Percentiles rank a stretch among this genome's conserved stretches.
Evolutionary conservation across 2,329 filamentous ascomycete species (phyloP).

Genomic region (Alternaria postmessia): DNA sequence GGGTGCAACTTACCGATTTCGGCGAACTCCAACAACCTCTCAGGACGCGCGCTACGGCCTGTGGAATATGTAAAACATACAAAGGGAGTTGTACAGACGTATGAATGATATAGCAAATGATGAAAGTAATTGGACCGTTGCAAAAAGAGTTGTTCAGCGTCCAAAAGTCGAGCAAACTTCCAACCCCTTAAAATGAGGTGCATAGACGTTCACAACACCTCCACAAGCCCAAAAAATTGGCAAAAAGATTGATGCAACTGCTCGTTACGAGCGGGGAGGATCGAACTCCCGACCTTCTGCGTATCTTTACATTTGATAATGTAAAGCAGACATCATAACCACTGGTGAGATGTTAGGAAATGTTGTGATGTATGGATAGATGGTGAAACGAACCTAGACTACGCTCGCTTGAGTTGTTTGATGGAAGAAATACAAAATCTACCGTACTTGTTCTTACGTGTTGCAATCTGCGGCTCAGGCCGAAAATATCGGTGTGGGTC

Average conservation of each 20-base stretch:
- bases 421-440: background rate
- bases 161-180: background rate
- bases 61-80: background rate
- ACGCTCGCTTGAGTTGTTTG: slow-evolving; percentile 18
- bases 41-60: background rate
- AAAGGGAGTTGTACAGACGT: background rate
- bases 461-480: background rate
- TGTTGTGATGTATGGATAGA: too few relatives aligned
- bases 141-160: background rate
- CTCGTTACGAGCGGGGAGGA: slow-evolving; percentile 42
- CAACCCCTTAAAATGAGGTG: background rate
- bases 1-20: slow-evolving; percentile 1
- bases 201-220: background rate
- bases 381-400: slow-evolving; percentile 18
- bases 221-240: background rate
- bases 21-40: background rate
- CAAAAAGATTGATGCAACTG: slow-evolving; percentile 30
- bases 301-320: slow-evolving; percentile 36
- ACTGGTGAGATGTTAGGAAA: slow-evolving; percentile 11
- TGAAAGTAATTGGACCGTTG: background rate
- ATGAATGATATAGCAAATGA: too few relatives aligned
- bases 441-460: accelerated
- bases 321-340: slow-evolving; percentile 53
- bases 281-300: slow-evolving; percentile 52
- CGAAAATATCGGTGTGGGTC: background rate